These are phyloP conservation scores for Salvia miltiorrhiza DNA, from an alignment of 257 asterid genomes.

Conservation along the genomic window DNA sequence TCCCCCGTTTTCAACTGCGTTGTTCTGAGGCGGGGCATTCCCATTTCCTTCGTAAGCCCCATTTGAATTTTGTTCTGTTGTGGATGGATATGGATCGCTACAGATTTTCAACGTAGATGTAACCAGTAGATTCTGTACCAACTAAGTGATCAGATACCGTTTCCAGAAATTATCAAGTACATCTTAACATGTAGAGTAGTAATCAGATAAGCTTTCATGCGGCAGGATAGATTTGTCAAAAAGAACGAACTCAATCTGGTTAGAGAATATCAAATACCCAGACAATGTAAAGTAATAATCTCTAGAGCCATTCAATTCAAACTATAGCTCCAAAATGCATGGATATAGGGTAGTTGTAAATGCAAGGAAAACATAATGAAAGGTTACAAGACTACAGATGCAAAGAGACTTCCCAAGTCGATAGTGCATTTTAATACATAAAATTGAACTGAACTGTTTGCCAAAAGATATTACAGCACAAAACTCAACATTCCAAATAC, in stretches of 20 bases:
- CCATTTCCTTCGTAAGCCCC: slow-evolving; percentile 38
- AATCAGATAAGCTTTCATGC: background rate
- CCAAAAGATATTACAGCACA: background rate
- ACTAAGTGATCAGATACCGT: slow-evolving; percentile 14
- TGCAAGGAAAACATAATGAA: background rate
- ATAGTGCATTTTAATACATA: background rate
- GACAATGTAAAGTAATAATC: background rate
- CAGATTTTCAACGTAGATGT: slow-evolving; percentile 60
- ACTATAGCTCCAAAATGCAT: too few relatives aligned
- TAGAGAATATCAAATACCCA: background rate
- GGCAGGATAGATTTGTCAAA: background rate
- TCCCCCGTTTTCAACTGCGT: slow-evolving; percentile 46
- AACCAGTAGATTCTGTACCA: slow-evolving; percentile 68
- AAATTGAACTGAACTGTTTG: background rate
- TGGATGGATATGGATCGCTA: slow-evolving; percentile 35
- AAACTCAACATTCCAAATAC: background rate
- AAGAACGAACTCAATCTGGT: too few relatives aligned
- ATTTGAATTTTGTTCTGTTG: slow-evolving; percentile 35
- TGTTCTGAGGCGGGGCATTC: slow-evolving; percentile 22
- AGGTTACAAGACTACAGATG: background rate
- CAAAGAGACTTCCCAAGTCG: background rate
- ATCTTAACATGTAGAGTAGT: background rate
- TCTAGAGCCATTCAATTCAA: background rate
- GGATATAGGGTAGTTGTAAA: too few relatives aligned
- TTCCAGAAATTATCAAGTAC: background rate